These are phyloP conservation scores for Tanacetum coccineum DNA, from an alignment of 129 eudicot species.

Conservation along the genomic window DNA sequence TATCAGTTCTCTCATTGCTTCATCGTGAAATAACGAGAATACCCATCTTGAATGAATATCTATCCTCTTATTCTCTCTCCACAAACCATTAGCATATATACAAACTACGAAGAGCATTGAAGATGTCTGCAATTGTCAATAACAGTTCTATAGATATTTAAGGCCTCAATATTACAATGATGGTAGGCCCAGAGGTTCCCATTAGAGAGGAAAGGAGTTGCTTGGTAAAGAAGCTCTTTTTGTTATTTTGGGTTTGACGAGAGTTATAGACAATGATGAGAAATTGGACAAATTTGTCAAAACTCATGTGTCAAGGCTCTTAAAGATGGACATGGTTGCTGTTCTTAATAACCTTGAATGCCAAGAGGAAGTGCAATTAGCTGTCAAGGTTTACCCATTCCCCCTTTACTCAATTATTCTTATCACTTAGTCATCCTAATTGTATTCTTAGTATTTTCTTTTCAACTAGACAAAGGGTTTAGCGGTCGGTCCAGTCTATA, in stretches of 20 bases:
- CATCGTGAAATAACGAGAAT: conserved; percentile 20
- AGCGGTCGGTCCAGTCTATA: neutral
- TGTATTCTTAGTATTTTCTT: neutral
- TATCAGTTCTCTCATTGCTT: conserved; percentile 10
- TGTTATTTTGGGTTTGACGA: conserved; percentile 66
- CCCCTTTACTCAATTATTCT: neutral
- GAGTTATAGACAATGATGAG: conserved; percentile 62
- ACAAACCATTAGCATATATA: conserved; percentile 5
- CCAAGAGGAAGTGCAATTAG: conserved; percentile 75
- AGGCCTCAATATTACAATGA: conserved; percentile 49
- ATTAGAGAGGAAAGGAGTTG: conserved; percentile 88
- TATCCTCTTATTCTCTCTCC: conserved; percentile 11
- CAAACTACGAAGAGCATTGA: neutral
- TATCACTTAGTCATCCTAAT: conserved; percentile 6
- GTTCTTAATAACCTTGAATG: conserved; percentile 85
- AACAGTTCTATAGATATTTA: conserved; percentile 8
- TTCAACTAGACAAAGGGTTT: neutral
- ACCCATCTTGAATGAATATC: conserved; percentile 24
- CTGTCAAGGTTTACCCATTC: conserved; percentile 61
- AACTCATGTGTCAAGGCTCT: conserved; percentile 69
- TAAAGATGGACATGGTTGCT: conserved; percentile 84
- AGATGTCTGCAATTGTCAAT: conserved; percentile 2
- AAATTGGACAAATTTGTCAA: conserved; percentile 68
- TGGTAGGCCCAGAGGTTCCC: conserved; percentile 91
- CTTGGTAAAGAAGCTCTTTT: conserved; percentile 91